A percentile compares a stretch with the other conserved stretches of the same genome.
phyloP scores from a whole-genome alignment of 495 filamentous ascomycete genomes.

The Aspergillus indologenus region DNA sequence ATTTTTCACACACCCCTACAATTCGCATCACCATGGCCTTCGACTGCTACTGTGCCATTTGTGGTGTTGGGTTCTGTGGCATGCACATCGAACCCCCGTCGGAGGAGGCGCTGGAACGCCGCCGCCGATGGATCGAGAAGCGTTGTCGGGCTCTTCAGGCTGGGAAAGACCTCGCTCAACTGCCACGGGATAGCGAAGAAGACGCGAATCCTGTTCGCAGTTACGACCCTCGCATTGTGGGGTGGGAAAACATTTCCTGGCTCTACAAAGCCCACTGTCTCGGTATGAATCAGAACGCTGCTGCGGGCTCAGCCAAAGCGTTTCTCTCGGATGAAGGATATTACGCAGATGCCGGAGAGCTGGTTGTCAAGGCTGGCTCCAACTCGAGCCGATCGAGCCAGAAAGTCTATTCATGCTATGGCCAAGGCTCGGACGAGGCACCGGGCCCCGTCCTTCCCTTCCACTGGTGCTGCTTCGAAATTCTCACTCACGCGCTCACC shows the following conservation, averaged over 20 bases:
- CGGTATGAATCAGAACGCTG: slow-evolving; percentile 8
- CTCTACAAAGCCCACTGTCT: slow-evolving; percentile 22
- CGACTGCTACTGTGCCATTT: slow-evolving; percentile 26
- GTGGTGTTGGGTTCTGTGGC: slow-evolving; percentile 23
- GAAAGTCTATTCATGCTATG: slow-evolving; percentile 20
- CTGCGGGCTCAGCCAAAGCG: slow-evolving; percentile 11
- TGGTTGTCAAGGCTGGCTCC: slow-evolving; percentile 17
- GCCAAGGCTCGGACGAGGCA: slow-evolving; percentile 18
- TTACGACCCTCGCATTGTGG: slow-evolving; percentile 23
- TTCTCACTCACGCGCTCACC: slow-evolving; percentile 18
- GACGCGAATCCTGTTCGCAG: slow-evolving; percentile 17
- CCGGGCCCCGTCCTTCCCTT: slow-evolving; percentile 23
- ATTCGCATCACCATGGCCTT: slow-evolving; percentile 17
- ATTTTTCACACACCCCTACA: not conserved
- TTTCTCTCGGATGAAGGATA: slow-evolving; percentile 23
- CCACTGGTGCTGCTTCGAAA: slow-evolving; percentile 24
- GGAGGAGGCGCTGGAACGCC: slow-evolving; percentile 17
- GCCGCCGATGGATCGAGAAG: slow-evolving; percentile 21
- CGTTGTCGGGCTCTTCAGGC: slow-evolving; percentile 17
- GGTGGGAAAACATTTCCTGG: slow-evolving; percentile 17
- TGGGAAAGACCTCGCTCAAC: slow-evolving; percentile 4
- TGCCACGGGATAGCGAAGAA: slow-evolving; percentile 6
- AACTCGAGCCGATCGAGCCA: not conserved
- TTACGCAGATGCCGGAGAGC: slow-evolving; percentile 22
- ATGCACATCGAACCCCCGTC: slow-evolving; percentile 21